Evolutionary conservation across 805 yeast species (phyloP).

Genomic region (Saturnispora quitensis): DNA sequence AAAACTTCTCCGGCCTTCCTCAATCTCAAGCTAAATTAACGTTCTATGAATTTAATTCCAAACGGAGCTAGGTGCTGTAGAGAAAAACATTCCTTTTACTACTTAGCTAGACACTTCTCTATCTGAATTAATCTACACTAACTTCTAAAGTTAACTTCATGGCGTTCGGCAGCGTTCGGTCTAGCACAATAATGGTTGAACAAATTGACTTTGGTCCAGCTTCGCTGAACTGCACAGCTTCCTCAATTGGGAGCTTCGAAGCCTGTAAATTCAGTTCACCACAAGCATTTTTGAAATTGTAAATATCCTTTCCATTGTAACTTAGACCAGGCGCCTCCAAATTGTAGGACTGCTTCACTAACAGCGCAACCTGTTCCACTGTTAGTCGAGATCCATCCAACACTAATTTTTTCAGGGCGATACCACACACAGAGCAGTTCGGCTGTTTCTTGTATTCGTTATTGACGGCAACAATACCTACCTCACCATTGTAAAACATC

Average conservation of each 20-base stretch:
- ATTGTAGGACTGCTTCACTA: constrained; percentile 10
- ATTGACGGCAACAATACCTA: constrained; percentile 66
- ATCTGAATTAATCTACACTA: too few relatives aligned
- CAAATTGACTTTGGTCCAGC: not conserved
- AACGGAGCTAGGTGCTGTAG: not conserved
- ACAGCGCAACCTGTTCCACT: constrained; percentile 13
- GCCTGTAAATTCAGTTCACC: not conserved
- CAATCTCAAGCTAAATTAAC: too few relatives aligned
- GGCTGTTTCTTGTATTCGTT: constrained; percentile 52
- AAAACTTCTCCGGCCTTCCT: too few relatives aligned
- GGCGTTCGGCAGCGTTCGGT: constrained; percentile 7
- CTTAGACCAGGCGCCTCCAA: constrained; percentile 18
- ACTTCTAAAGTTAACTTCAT: constrained; percentile 9
- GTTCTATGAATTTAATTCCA: not conserved
- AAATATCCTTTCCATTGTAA: constrained; percentile 18
- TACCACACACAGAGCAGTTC: constrained; percentile 75
- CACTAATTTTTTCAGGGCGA: constrained; percentile 1
- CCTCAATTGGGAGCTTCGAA: not conserved
- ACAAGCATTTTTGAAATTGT: constrained; percentile 15
- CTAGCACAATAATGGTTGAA: constrained; percentile 11
- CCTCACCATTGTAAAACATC: constrained; percentile 81
- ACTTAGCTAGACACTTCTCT: not conserved
- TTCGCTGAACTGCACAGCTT: constrained; percentile 3
- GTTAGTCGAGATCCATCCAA: constrained; percentile 14
- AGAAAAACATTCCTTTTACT: not conserved